Evolutionary conservation across 1,139 yeast species (phyloP).

Genomic region (Lipomyces yarrowii): DNA sequence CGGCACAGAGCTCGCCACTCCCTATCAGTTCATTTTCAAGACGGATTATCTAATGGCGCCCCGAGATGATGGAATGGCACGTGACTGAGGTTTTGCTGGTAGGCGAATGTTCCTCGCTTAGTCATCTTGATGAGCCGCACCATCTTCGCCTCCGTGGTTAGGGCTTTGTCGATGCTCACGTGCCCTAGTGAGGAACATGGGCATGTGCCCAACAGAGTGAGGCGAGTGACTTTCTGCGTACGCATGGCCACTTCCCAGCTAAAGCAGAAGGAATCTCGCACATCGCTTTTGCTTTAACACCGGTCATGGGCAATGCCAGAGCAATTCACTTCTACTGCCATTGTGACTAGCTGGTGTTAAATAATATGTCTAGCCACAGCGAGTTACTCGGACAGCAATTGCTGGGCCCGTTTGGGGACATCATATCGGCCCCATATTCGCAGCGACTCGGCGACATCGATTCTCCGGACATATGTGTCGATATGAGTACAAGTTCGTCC

Average conservation of each 20-base stretch:
- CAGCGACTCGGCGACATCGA: neutral
- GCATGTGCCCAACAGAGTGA: neutral
- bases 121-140: neutral
- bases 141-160: neutral
- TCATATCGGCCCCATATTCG: neutral
- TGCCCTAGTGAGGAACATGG: neutral
- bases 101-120: neutral
- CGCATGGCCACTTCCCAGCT: no score
- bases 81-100: neutral
- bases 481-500: neutral
- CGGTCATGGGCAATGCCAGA: neutral
- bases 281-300: neutral
- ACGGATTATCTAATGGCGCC: neutral
- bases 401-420: slow-evolving; percentile 1
- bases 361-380: neutral
- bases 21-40: neutral
- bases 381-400: neutral
- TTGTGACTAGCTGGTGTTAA: neutral
- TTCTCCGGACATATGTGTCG: neutral
- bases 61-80: neutral
- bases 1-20: neutral
- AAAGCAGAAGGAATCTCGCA: no score
- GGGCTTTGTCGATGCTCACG: neutral
- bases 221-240: no score
- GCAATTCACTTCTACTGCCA: neutral